Conservation (phyloP, 176 grass and related monocot species). For the Phragmites australis region DNA sequence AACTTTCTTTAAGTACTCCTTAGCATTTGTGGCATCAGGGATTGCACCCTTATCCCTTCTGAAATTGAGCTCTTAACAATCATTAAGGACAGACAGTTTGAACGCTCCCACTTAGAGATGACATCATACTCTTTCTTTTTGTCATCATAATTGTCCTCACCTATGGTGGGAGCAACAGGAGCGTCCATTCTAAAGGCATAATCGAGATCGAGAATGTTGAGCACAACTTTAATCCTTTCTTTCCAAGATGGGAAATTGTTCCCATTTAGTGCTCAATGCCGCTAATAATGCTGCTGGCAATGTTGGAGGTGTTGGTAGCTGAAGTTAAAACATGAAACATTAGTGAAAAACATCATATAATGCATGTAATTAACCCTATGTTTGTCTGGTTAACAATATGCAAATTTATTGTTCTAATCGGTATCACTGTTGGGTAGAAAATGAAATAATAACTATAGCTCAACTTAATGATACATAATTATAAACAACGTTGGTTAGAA, state of each 20-base stretch:
- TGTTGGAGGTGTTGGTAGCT: neutral
- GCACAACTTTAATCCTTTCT: neutral
- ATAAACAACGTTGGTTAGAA: neutral
- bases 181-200: neutral
- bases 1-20: neutral
- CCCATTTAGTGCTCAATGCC: neutral
- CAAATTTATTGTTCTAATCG: neutral
- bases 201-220: neutral
- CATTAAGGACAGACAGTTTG: neutral
- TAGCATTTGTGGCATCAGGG: neutral
- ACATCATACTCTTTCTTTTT: too few species aligned
- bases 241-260: neutral
- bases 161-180: neutral
- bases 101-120: too few species aligned
- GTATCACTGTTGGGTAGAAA: neutral
- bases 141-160: too few species aligned
- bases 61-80: neutral
- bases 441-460: neutral
- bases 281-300: neutral
- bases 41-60: neutral
- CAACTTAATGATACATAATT: neutral
- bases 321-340: neutral
- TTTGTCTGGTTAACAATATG: neutral
- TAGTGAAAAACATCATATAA: neutral
- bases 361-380: too few species aligned